Percentiles rank a stretch among this genome's conserved stretches.
These are phyloP conservation scores for Fusarium cyanostomum DNA, from an alignment of 2,329 filamentous ascomycete species.

Conservation along the genomic window DNA sequence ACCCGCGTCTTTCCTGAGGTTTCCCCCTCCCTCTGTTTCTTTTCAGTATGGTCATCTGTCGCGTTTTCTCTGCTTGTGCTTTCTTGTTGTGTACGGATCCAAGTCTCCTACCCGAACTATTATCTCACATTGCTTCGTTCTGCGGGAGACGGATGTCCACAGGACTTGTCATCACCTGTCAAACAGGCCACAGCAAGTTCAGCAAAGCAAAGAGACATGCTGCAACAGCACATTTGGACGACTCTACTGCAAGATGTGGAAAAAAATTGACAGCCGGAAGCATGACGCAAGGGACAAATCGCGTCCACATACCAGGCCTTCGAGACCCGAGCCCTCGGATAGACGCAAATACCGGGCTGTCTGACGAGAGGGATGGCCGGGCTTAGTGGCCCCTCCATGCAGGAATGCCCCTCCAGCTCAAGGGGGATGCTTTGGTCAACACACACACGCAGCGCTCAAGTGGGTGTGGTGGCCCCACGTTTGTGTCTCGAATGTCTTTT, in stretches of 20 bases:
- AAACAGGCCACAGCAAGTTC: constrained; percentile 17
- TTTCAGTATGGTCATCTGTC: constrained; percentile 4
- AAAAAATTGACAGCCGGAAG: constrained; percentile 3
- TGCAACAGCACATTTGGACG: constrained; percentile 5
- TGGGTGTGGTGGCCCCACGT: constrained; percentile 39
- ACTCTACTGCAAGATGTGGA: constrained; percentile 21
- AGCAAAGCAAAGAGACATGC: constrained; percentile 18
- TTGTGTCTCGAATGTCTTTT: constrained; percentile 39
- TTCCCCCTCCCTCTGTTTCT: constrained; percentile 18
- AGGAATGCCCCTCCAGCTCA: constrained; percentile 44
- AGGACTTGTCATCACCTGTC: constrained; percentile 7
- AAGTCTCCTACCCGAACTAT: constrained; percentile 10
- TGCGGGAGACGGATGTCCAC: constrained; percentile 9
- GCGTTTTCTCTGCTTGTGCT: not conserved
- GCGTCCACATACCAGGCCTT: constrained; percentile 37
- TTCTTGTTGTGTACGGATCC: constrained; percentile 3
- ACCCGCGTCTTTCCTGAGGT: not conserved
- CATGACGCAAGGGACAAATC: constrained; percentile 39
- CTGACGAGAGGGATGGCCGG: constrained; percentile 39
- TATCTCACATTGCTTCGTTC: constrained; percentile 30
- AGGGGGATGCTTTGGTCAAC: constrained; percentile 37
- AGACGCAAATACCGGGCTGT: constrained; percentile 34
- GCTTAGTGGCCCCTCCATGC: constrained; percentile 34
- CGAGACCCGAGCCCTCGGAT: constrained; percentile 29
- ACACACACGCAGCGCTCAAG: constrained; percentile 31